Percentiles rank a stretch among this genome's conserved stretches.
These are phyloP conservation scores for Coniophora puteana DNA, from an alignment of 1,284 basidiomycete species.

Conservation along the genomic window DNA sequence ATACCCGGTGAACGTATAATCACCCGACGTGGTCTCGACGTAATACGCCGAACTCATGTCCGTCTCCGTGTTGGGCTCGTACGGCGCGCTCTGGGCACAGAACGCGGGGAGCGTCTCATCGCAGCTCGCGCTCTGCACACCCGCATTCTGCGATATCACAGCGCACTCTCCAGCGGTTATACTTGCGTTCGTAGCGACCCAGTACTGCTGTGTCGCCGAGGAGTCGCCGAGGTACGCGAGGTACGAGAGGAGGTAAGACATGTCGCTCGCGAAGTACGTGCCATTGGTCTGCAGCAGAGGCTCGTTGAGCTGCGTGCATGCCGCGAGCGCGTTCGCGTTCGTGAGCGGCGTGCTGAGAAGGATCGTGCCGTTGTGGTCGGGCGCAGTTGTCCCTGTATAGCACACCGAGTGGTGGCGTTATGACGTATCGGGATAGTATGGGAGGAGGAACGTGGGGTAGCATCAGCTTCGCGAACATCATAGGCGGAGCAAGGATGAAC, in stretches of 20 bases:
- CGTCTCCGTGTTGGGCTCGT: slow-evolving; percentile 14
- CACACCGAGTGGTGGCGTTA: neutral
- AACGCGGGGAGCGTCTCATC: slow-evolving; percentile 20
- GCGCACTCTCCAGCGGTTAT: slow-evolving; percentile 17
- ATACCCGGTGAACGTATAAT: slow-evolving; percentile 24
- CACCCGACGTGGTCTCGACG: slow-evolving; percentile 17
- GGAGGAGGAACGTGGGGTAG: too few species aligned
- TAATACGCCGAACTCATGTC: slow-evolving; percentile 6
- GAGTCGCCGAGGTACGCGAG: slow-evolving; percentile 20
- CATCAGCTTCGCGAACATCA: neutral
- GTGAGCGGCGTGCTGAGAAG: neutral
- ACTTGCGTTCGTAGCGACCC: slow-evolving; percentile 22
- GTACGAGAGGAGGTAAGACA: slow-evolving; percentile 21
- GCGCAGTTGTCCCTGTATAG: slow-evolving; percentile 1
- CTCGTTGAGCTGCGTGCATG: slow-evolving; percentile 22
- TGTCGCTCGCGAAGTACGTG: slow-evolving; percentile 22
- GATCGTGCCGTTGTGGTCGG: slow-evolving; percentile 1
- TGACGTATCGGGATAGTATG: neutral
- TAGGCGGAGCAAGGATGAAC: neutral
- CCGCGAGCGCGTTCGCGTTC: neutral
- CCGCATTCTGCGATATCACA: slow-evolving; percentile 17
- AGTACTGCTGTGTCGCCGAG: slow-evolving; percentile 21
- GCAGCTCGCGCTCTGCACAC: slow-evolving; percentile 18
- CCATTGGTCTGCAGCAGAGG: slow-evolving; percentile 21
- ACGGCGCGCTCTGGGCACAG: slow-evolving; percentile 24